Conservation (phyloP, 2,329 filamentous ascomycete species). For the Elsinoe fawcettii region DNA sequence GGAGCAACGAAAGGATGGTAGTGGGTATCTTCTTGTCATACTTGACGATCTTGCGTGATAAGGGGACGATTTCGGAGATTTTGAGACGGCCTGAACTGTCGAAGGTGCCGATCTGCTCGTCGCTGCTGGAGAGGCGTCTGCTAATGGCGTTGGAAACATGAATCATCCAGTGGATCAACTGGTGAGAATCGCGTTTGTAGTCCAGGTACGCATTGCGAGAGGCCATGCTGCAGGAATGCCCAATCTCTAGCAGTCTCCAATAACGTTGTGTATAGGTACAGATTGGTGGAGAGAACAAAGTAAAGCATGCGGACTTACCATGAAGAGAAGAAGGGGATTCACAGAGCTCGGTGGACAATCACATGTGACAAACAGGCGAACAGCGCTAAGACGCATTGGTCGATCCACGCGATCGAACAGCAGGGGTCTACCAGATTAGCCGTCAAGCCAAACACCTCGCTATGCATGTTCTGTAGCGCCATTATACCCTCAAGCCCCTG, state of each 20-base stretch:
- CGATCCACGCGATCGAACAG: background rate
- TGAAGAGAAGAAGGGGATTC: background rate
- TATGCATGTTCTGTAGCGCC: background rate
- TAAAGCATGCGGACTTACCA: too few relatives aligned
- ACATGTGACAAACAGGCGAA: background rate
- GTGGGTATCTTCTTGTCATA: background rate
- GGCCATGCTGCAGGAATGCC: too few relatives aligned
- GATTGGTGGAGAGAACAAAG: too few relatives aligned
- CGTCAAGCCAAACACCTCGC: constrained; percentile 4
- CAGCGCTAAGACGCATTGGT: background rate
- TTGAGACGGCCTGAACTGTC: background rate
- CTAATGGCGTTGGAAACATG: background rate
- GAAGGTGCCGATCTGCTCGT: background rate
- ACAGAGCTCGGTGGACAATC: background rate
- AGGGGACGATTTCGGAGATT: background rate
- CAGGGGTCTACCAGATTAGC: too few relatives aligned
- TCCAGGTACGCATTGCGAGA: background rate
- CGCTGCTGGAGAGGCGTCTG: background rate
- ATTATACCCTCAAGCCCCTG: constrained; percentile 58
- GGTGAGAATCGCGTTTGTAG: background rate
- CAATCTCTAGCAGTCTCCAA: too few relatives aligned
- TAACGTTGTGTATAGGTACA: too few relatives aligned
- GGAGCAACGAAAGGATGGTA: background rate
- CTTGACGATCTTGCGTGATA: background rate
- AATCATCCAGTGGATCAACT: background rate